Conservation (phyloP, 192 early-diverging fungal species). For the Haplosporangium gracile region DNA sequence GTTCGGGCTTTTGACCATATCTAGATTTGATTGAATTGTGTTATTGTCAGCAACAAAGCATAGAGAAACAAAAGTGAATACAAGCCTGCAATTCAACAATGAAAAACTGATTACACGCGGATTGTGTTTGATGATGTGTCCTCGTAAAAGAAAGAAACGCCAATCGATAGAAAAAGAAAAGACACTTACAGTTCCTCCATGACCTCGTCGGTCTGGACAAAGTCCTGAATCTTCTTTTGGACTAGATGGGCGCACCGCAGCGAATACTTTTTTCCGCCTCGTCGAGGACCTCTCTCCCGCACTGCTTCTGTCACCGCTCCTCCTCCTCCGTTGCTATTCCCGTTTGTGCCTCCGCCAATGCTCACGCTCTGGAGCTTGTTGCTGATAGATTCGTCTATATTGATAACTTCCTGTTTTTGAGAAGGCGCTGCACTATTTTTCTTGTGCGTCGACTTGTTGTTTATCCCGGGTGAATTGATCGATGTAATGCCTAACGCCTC, state of each 20-base stretch:
- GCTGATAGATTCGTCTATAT: slow-evolving; percentile 2
- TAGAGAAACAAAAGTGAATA: not conserved
- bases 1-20: slow-evolving; percentile 35
- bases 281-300: slow-evolving; percentile 12
- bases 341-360: slow-evolving; percentile 7
- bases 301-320: slow-evolving; percentile 1
- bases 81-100: not conserved
- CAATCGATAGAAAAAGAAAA: too few relatives aligned
- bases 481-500: slow-evolving; percentile 32
- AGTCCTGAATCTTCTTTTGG: slow-evolving; percentile 43
- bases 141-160: not conserved
- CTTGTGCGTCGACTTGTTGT: not conserved
- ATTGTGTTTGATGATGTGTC: not conserved
- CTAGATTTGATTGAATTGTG: slow-evolving; percentile 6
- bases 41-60: not conserved
- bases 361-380: slow-evolving; percentile 1
- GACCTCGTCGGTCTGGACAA: slow-evolving; percentile 47
- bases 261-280: slow-evolving; percentile 39
- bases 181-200: slow-evolving; percentile 50
- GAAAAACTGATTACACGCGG: not conserved
- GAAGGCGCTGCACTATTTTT: not conserved
- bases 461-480: not conserved
- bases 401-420: not conserved
- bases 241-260: slow-evolving; percentile 37
- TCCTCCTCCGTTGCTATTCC: not conserved